These are phyloP conservation scores for Populus ilicifolia DNA, from an alignment of 345 rosid genomes.

Conservation along the genomic window DNA sequence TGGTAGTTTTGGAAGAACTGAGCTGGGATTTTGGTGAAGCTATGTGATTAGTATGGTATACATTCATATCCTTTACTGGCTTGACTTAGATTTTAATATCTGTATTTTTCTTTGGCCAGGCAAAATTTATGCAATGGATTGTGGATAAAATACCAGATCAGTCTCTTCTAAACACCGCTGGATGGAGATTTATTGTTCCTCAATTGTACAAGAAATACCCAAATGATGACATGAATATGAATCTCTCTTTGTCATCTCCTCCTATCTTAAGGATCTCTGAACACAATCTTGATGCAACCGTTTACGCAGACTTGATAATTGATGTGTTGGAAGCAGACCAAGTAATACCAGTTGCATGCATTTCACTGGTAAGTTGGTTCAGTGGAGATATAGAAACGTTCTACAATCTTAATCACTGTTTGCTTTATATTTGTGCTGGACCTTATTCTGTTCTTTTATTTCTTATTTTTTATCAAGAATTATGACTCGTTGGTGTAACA, in stretches of 20 bases:
- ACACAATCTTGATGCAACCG: conserved; percentile 63
- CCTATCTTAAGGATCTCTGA: conserved; percentile 65
- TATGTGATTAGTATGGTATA: background rate
- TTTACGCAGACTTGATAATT: conserved; percentile 62
- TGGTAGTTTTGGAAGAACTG: background rate
- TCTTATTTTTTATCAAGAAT: background rate
- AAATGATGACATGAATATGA: conserved; percentile 74
- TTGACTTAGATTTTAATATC: too few relatives aligned
- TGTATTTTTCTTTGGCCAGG: conserved; percentile 44
- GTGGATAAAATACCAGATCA: conserved; percentile 89
- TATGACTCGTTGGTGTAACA: background rate
- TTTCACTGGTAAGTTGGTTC: conserved; percentile 66
- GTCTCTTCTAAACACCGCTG: conserved; percentile 84
- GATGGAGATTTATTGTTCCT: conserved; percentile 85
- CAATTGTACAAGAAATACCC: conserved; percentile 91
- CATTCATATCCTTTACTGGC: background rate
- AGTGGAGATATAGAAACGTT: conserved; percentile 1
- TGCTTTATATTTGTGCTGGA: background rate
- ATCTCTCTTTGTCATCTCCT: conserved; percentile 77
- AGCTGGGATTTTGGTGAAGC: background rate
- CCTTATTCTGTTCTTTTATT: background rate
- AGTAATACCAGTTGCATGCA: conserved; percentile 89
- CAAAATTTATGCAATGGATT: conserved; percentile 83
- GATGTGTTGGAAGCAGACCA: conserved; percentile 60
- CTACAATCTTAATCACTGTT: background rate